Base-by-base conservation (phyloP, 2,329 filamentous ascomycete species). In the Ampelomyces quisqualis region DNA sequence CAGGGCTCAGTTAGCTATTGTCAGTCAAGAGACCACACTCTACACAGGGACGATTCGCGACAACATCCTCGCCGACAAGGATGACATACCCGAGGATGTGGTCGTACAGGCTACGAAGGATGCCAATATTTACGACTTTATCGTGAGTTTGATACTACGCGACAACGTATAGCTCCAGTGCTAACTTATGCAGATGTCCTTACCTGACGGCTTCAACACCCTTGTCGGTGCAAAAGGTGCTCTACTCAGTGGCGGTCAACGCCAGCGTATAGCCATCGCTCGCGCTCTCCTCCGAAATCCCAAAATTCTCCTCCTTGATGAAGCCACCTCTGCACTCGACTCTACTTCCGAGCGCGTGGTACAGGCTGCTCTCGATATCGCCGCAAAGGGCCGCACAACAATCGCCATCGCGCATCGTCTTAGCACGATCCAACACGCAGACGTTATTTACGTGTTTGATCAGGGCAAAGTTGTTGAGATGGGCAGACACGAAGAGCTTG, bases 371-470 rank as follows among this genome's bases (percentile, higher is more conserved):
- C 76, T 93, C 11, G 87, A 96, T 67, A 82, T 83, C 49, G 90
- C 90, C 2, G 85, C 88, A 14, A 85, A 87, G 70, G 88, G 88
- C 7, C 80, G 90, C 36, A 95, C 90, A 80, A 97, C 91, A 0
- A 93, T 98, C 49, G 90, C 91, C 1, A 91, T 98, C 1, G 93
- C 93, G 3, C 91, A 98, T 70, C 78, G 93, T 17, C 73, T 98
- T 5, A 89, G 84, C 60, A 96, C 93, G 0, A 96, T 97, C 46
- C 90, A 95, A 65, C 90, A 93, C 65, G 91, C 91, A 0, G 91
- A 97, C 63, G 73, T 91, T 34, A 97, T 97, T 57, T 96, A 94
- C 53, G 91, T 97, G n/a, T 93, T 97, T 64, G 90, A 96, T 67
- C 84, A 88, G 57, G 93, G 91, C 6, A 79, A 81, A 45, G 81